Evolutionary conservation across 352 stramenopile species (phyloP).

Genomic region (Phytopythium litorale): DNA sequence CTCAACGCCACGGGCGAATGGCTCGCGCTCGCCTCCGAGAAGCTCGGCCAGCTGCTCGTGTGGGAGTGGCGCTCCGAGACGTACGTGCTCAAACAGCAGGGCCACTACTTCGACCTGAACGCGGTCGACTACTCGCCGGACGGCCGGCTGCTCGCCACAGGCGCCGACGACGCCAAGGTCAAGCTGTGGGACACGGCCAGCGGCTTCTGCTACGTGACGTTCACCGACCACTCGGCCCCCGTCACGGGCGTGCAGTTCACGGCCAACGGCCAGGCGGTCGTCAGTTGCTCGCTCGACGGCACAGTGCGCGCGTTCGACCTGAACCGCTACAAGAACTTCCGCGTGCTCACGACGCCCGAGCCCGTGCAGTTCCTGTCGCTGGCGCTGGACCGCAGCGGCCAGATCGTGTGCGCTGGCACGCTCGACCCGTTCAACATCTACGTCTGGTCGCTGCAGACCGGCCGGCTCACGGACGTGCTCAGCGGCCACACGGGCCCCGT

Average conservation of each 20-base stretch:
- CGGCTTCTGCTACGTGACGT: constrained; percentile 99
- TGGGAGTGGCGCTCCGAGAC: constrained; percentile 99
- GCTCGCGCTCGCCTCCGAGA: constrained; percentile 96
- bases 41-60: constrained; percentile 98
- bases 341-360: constrained; percentile 95
- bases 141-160: constrained; percentile 95
- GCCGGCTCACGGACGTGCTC: constrained; percentile 96
- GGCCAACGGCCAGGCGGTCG: constrained; percentile 88
- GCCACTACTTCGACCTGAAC: constrained; percentile 98
- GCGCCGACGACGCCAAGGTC: constrained; percentile 98
- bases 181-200: constrained; percentile 98
- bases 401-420: constrained; percentile 94
- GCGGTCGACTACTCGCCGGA: constrained; percentile 97
- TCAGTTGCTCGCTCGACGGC: constrained; percentile 97
- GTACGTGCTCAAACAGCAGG: constrained; percentile 99
- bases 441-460: constrained; percentile 97
- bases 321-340: constrained; percentile 99
- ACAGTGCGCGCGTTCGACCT: constrained; percentile 98
- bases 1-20: constrained; percentile 97
- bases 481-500: constrained; percentile 97
- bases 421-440: constrained; percentile 98
- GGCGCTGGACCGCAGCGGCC: constrained; percentile 95
- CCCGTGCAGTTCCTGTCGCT: constrained; percentile 97
- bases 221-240: constrained; percentile 96
- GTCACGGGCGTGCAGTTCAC: constrained; percentile 96